Conservation (phyloP, 495 filamentous ascomycete genomes). For the Podospora pseudocomata region DNA sequence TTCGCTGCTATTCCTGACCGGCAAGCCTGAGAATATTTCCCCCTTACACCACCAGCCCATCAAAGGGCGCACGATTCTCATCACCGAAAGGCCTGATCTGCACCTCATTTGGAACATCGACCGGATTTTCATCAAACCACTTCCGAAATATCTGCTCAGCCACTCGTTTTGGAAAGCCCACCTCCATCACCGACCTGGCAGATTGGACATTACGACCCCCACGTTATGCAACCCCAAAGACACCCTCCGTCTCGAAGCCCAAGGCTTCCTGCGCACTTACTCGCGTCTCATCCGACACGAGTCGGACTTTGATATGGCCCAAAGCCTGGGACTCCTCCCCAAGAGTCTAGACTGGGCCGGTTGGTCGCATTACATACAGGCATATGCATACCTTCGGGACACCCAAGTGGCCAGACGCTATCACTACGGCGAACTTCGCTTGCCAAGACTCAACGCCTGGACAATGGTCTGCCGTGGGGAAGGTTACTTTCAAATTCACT, state of each 20-base stretch:
- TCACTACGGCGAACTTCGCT: background rate
- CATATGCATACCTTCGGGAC: background rate
- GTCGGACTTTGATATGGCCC: background rate
- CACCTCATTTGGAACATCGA: slow-evolving; percentile 40
- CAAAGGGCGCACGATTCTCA: slow-evolving; percentile 14
- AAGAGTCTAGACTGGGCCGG: background rate
- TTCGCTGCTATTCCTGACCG: background rate
- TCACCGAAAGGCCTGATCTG: slow-evolving; percentile 35
- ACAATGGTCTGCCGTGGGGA: background rate
- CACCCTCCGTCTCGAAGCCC: background rate
- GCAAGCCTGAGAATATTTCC: slow-evolving; percentile 9
- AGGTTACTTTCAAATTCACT: background rate
- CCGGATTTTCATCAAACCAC: slow-evolving; percentile 37
- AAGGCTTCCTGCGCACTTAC: background rate
- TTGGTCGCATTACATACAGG: background rate
- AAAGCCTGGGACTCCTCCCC: background rate
- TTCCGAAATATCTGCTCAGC: slow-evolving; percentile 37
- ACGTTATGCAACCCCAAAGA: background rate
- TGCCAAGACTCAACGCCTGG: background rate
- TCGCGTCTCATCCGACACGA: background rate
- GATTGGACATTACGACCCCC: background rate
- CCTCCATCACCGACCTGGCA: background rate
- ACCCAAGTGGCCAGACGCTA: background rate
- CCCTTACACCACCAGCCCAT: slow-evolving; percentile 3
- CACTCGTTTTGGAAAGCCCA: slow-evolving; percentile 33